phyloP scores from a whole-genome alignment of 2,329 filamentous ascomycete species.

The Xylaria sp. region DNA sequence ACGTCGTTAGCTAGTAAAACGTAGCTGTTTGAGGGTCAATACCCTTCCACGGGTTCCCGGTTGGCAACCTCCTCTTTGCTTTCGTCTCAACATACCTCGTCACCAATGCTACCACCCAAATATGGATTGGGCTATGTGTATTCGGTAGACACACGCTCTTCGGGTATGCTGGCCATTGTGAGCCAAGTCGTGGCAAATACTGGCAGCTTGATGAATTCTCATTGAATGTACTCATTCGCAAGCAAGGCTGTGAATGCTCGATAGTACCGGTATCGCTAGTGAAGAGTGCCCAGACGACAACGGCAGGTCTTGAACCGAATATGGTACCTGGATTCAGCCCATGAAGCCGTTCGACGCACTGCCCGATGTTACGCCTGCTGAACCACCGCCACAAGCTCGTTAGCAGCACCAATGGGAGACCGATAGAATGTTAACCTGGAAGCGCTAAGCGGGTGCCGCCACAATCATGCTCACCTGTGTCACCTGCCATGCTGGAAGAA shows the following conservation, averaged over 20 bases:
- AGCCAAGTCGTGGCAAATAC: background rate
- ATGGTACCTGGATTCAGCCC: constrained; percentile 10
- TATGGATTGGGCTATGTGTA: background rate
- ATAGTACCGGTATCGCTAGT: background rate
- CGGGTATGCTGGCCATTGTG: background rate
- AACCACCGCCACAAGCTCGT: constrained; percentile 22
- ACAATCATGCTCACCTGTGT: constrained; percentile 29
- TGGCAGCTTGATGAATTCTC: background rate
- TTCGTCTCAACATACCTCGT: background rate
- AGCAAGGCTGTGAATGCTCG: constrained; percentile 14
- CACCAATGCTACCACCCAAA: background rate
- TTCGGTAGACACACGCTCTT: background rate
- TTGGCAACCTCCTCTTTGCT: background rate
- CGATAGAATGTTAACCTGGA: constrained; percentile 17
- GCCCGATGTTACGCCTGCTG: constrained; percentile 7
- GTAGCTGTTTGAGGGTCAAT: background rate
- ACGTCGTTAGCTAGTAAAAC: background rate
- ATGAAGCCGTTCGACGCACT: constrained; percentile 15
- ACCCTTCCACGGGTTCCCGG: background rate
- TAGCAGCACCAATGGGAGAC: constrained; percentile 26
- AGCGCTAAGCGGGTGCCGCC: constrained; percentile 36
- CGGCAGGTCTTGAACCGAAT: constrained; percentile 7
- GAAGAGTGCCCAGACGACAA: background rate
- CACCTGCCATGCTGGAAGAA: constrained; percentile 23
- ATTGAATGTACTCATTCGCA: background rate